Evolutionary conservation across 768 basidiomycete species (phyloP).

Genomic region (Naganishia antarctica): DNA sequence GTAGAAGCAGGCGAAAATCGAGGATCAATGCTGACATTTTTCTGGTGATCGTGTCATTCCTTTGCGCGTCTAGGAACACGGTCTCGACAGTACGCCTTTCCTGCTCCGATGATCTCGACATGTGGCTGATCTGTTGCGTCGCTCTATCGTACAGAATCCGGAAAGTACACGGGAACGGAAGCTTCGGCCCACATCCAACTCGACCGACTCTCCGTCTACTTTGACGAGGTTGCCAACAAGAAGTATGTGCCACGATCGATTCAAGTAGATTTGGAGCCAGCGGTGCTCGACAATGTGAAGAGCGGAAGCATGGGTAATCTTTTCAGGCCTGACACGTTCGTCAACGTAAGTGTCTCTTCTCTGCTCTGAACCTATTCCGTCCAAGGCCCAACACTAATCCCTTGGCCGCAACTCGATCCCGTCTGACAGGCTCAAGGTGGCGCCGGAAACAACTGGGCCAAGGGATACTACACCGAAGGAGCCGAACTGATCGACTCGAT

Average conservation of each 20-base stretch:
- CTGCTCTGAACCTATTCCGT: background rate
- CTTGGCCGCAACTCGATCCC: too few species aligned
- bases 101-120: background rate
- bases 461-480: conserved; percentile 82
- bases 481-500: conserved; percentile 69
- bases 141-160: conserved; percentile 25
- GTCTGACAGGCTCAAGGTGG: conserved; percentile 53
- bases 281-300: conserved; percentile 73
- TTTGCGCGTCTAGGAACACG: conserved; percentile 37
- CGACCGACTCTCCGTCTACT: conserved; percentile 70
- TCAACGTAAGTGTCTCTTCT: conserved; percentile 53
- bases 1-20: background rate
- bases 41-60: background rate
- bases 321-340: conserved; percentile 81
- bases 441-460: conserved; percentile 93
- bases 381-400: too few species aligned
- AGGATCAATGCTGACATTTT: background rate
- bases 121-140: conserved; percentile 1
- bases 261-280: conserved; percentile 82
- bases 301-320: conserved; percentile 66
- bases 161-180: conserved; percentile 64
- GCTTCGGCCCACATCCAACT: conserved; percentile 55
- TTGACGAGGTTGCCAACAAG: conserved; percentile 61
- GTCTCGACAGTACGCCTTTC: conserved; percentile 34
- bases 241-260: conserved; percentile 88